These are phyloP conservation scores for Vinca minor DNA, from an alignment of 257 asterid genomes.

Conservation along the genomic window DNA sequence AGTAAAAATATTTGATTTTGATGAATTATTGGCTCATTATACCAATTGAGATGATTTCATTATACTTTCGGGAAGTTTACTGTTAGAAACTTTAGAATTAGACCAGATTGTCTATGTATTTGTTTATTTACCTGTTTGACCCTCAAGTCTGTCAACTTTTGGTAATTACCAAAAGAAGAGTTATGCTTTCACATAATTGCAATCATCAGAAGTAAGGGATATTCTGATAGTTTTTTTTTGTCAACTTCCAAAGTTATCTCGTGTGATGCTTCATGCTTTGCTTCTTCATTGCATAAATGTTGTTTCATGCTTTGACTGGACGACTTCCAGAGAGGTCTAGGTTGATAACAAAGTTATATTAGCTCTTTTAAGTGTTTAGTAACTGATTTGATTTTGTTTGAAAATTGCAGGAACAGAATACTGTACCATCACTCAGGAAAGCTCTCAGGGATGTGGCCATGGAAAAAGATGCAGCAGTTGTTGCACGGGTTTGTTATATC, in stretches of 20 bases:
- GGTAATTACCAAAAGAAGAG: neutral
- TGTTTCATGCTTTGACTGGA: neutral
- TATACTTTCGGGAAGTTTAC: neutral
- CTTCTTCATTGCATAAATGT: neutral
- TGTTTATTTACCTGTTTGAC: neutral
- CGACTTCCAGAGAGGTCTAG: neutral
- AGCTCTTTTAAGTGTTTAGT: neutral
- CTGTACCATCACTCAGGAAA: conserved; percentile 78
- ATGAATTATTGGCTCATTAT: neutral
- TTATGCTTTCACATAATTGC: neutral
- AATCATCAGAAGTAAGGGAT: neutral
- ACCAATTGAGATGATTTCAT: neutral
- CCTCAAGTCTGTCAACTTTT: neutral
- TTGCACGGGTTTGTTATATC: conserved; percentile 61
- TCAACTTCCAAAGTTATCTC: neutral
- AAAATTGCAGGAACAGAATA: conserved; percentile 67
- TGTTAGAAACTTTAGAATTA: neutral
- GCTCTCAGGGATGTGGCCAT: conserved; percentile 94
- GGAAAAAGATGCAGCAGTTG: conserved; percentile 99
- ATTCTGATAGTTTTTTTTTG: neutral
- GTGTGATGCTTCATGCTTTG: neutral
- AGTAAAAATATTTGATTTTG: neutral
- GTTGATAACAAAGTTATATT: neutral
- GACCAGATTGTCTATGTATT: neutral
- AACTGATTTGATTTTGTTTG: conserved; percentile 13